phyloP scores from a whole-genome alignment of 352 stramenopile genomes.

The Globisporangium carolinianum region DNA sequence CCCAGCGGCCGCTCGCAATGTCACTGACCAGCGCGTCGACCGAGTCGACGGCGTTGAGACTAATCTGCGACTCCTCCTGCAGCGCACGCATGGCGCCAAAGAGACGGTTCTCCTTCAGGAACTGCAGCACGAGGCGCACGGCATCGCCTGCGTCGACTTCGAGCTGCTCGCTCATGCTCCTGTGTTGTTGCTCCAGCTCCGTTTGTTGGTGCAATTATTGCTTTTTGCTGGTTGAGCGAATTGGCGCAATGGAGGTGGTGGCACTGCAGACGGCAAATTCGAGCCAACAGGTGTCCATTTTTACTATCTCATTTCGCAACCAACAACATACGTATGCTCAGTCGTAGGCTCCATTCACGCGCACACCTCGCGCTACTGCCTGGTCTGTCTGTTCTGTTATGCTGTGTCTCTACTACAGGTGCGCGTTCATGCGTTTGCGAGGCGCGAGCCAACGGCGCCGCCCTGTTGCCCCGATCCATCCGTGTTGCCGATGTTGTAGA shows the following conservation, averaged over 20 bases:
- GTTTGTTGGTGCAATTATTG: too few species aligned
- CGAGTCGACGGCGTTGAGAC: slow-evolving; percentile 85
- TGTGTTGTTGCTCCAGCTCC: not conserved
- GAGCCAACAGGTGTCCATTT: too few species aligned
- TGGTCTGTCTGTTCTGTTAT: not conserved
- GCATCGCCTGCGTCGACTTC: slow-evolving; percentile 73
- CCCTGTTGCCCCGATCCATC: slow-evolving; percentile 7
- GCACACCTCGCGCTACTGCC: not conserved
- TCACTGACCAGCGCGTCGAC: slow-evolving; percentile 69
- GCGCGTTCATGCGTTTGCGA: slow-evolving; percentile 12
- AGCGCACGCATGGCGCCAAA: slow-evolving; percentile 74
- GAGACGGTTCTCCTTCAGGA: slow-evolving; percentile 88
- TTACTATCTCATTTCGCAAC: too few species aligned
- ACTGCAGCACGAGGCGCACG: slow-evolving; percentile 89
- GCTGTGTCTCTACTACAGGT: not conserved
- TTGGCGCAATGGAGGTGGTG: too few species aligned
- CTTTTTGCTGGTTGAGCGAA: too few species aligned
- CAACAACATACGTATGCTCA: too few species aligned
- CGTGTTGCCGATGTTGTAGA: slow-evolving; percentile 85
- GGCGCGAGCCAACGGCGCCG: slow-evolving; percentile 11
- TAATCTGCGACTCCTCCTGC: slow-evolving; percentile 84
- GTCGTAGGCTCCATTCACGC: not conserved
- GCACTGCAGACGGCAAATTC: too few species aligned
- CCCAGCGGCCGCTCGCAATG: slow-evolving; percentile 83
- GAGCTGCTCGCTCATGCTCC: slow-evolving; percentile 22